Evolutionary conservation across 176 grass and related monocot species (phyloP).

Genomic region (Pharus latifolius): DNA sequence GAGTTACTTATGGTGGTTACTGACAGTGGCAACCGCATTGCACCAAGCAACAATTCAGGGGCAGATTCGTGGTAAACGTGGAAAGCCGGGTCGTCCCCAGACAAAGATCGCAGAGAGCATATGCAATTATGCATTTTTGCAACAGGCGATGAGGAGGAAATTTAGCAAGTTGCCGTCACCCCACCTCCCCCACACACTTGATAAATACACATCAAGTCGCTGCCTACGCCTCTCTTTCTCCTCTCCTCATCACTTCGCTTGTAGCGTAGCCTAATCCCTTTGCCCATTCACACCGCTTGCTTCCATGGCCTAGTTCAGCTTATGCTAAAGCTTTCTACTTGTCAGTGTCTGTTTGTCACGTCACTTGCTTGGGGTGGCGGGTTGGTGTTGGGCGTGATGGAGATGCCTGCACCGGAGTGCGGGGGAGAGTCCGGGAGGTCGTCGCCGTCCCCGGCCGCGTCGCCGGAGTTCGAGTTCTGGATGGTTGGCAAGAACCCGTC

Average conservation of each 20-base stretch:
- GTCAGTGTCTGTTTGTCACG: background rate
- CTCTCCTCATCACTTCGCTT: background rate
- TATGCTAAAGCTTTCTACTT: background rate
- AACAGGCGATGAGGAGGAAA: constrained; percentile 15
- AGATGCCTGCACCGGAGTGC: too few species aligned
- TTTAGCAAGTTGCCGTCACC: background rate
- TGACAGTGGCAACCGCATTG: too few species aligned
- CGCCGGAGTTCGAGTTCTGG: constrained; percentile 99
- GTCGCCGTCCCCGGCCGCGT: constrained; percentile 42
- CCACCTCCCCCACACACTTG: background rate
- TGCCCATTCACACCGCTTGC: too few species aligned
- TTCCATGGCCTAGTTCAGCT: background rate
- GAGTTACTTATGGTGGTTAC: too few species aligned
- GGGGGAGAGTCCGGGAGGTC: constrained; percentile 13
- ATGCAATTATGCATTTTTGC: constrained; percentile 18
- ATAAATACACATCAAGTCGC: constrained; percentile 34
- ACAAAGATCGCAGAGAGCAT: constrained; percentile 49
- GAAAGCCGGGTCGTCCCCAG: constrained; percentile 12
- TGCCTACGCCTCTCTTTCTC: background rate
- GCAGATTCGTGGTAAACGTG: too few species aligned
- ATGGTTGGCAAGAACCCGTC: constrained; percentile 55
- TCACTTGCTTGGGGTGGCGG: too few species aligned
- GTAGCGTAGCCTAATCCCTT: too few species aligned
- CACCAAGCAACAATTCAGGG: too few species aligned
- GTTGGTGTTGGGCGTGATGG: too few species aligned